These are phyloP conservation scores for Acer yangbiense DNA, from an alignment of 345 rosid species.

Conservation along the genomic window DNA sequence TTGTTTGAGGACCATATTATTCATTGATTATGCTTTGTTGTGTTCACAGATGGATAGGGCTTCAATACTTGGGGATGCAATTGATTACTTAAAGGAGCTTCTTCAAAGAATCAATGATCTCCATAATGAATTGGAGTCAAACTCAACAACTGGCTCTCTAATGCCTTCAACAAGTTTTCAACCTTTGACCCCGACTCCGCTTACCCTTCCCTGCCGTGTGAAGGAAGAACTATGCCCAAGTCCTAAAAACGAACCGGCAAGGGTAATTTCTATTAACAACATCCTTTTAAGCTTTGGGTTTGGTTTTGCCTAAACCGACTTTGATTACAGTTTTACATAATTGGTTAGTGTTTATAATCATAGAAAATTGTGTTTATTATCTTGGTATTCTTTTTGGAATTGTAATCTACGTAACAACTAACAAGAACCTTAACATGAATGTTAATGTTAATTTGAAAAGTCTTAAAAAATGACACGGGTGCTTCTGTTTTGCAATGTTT, in stretches of 20 bases:
- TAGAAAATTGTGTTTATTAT: background rate
- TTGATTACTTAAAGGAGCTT: constrained; percentile 94
- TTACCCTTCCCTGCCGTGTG: constrained; percentile 70
- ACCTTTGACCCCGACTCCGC: constrained; percentile 85
- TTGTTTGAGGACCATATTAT: background rate
- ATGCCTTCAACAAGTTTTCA: constrained; percentile 66
- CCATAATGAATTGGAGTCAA: constrained; percentile 83
- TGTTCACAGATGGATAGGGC: constrained; percentile 91
- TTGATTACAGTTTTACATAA: background rate
- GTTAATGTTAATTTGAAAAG: background rate
- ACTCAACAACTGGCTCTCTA: constrained; percentile 62
- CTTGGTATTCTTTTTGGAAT: background rate
- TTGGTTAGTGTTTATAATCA: background rate
- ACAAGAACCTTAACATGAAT: background rate
- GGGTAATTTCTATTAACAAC: constrained; percentile 44
- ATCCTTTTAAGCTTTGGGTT: background rate
- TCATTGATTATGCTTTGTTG: background rate
- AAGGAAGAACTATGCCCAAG: constrained; percentile 86
- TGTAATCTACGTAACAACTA: background rate
- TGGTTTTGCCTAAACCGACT: background rate
- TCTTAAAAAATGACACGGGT: constrained; percentile 3
- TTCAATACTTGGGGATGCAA: constrained; percentile 94
- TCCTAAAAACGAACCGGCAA: constrained; percentile 81
- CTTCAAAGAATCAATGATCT: constrained; percentile 92
- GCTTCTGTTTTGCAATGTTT: background rate